Base-by-base conservation (phyloP, 805 yeast genomes). In the Metschnikowia henanensis region DNA sequence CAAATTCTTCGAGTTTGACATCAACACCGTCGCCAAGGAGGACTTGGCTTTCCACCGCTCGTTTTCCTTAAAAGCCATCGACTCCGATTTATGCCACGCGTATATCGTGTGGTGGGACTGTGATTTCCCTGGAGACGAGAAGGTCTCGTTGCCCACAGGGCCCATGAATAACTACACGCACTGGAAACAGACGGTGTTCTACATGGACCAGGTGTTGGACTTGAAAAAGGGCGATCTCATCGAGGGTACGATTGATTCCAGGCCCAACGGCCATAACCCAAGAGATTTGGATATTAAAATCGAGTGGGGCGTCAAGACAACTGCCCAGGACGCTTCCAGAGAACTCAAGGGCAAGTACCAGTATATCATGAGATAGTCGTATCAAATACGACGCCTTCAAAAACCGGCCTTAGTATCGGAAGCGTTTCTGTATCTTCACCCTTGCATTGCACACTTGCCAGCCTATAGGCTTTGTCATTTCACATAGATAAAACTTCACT, bases 181-280 rank as follows among this genome's bases (percentile, higher is more conserved):
- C 72, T 94, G 99, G 99, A 95, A 94, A 66, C 99, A 94, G 72
- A 87, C 97, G 16, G 95, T 94, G 1, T 90, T 95, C 70, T 95
- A 94, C 66, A 75, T 92, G 59, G 81, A 78, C 55, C 87, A 88
- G 57, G 95, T 87, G 22, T 67, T 92, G 52, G 87, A 82, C 58
- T 69, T 86, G 50, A 83, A 83, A 60, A 72, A 74, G 54, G 96
- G 92, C 45, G 99, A 94, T 58, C 59, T 64, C 32, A 73, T 95
- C 52, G 76, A 76, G 46, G 94, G 98, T 35, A 69, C 71, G 23
- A 70, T 94, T 46, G 79, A 84, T 9, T 83, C 87, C 50, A 75
- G 82, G 59, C 98, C 98, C 45, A 90, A 87, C 64, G 65, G 62
- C 35, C 61, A 50, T 40, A 94, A 94, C 66, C 95, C 94, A 49